phyloP scores from a whole-genome alignment of 2,329 filamentous ascomycete genomes.

The Orbilia oligospora region DNA sequence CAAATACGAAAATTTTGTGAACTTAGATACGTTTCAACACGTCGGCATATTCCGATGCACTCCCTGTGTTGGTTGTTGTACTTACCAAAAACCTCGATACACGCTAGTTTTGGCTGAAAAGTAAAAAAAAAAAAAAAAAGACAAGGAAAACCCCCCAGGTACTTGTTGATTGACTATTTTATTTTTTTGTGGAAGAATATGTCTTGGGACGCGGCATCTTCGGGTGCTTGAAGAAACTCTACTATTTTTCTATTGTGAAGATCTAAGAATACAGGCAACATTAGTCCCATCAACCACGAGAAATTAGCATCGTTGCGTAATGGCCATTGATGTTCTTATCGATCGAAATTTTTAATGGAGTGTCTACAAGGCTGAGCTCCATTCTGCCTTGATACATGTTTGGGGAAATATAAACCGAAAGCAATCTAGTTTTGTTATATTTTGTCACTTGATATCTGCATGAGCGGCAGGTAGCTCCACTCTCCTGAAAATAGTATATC shows the following conservation, averaged over 20 bases:
- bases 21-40: not conserved
- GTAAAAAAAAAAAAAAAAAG: too few relatives aligned
- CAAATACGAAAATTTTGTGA: not conserved
- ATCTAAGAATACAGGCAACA: not conserved
- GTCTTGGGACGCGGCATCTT: constrained; percentile 6
- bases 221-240: not conserved
- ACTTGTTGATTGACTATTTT: not conserved
- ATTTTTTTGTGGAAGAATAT: not conserved
- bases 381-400: constrained; percentile 12
- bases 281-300: not conserved
- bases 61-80: not conserved
- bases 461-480: constrained; percentile 46
- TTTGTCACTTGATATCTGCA: constrained; percentile 48
- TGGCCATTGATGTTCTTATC: not conserved
- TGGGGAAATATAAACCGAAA: constrained; percentile 13
- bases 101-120: too few relatives aligned
- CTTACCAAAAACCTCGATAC: not conserved
- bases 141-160: too few relatives aligned
- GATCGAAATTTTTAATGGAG: not conserved
- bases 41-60: constrained; percentile 3
- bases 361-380: constrained; percentile 48
- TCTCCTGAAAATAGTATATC: constrained; percentile 48
- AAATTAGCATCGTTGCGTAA: constrained; percentile 1
- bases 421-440: constrained; percentile 22
- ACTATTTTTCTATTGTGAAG: not conserved